Evolutionary conservation across 1,139 yeast genomes (phyloP).

Genomic region (Candida mesenterica): DNA sequence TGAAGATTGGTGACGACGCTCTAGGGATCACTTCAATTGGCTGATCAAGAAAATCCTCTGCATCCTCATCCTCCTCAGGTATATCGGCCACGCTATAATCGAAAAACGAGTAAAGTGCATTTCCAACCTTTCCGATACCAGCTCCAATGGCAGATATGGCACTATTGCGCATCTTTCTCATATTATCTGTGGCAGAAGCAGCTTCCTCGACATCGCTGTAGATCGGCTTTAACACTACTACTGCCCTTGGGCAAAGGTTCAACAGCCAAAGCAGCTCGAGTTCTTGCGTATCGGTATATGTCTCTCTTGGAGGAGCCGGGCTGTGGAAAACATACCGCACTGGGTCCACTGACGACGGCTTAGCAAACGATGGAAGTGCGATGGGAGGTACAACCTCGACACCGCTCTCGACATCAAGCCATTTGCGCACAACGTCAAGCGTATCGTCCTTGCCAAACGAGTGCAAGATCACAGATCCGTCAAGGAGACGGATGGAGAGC

Average conservation of each 20-base stretch:
- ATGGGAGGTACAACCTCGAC: constrained; percentile 36
- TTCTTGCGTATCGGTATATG: constrained; percentile 53
- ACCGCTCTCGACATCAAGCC: constrained; percentile 57
- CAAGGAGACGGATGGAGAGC: constrained; percentile 51
- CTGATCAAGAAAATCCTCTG: background rate
- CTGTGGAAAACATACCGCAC: constrained; percentile 38
- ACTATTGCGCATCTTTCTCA: constrained; percentile 16
- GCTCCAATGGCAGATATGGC: background rate
- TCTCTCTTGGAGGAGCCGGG: constrained; percentile 36
- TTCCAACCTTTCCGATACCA: constrained; percentile 20
- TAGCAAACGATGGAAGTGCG: constrained; percentile 39
- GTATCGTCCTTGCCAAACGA: constrained; percentile 43
- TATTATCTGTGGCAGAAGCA: constrained; percentile 6
- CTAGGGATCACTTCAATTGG: constrained; percentile 6
- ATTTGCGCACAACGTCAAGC: constrained; percentile 54
- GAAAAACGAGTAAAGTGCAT: constrained; percentile 41
- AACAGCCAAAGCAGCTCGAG: constrained; percentile 44
- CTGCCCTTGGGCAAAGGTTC: constrained; percentile 64
- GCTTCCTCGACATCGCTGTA: constrained; percentile 21
- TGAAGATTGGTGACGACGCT: constrained; percentile 2
- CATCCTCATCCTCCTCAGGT: background rate
- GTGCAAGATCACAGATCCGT: constrained; percentile 50
- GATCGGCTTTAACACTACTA: constrained; percentile 59
- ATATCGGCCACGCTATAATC: constrained; percentile 17
- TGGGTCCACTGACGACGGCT: constrained; percentile 32